phyloP scores from a whole-genome alignment of 768 basidiomycete species.

The Boletus pseudo-olivaceus region DNA sequence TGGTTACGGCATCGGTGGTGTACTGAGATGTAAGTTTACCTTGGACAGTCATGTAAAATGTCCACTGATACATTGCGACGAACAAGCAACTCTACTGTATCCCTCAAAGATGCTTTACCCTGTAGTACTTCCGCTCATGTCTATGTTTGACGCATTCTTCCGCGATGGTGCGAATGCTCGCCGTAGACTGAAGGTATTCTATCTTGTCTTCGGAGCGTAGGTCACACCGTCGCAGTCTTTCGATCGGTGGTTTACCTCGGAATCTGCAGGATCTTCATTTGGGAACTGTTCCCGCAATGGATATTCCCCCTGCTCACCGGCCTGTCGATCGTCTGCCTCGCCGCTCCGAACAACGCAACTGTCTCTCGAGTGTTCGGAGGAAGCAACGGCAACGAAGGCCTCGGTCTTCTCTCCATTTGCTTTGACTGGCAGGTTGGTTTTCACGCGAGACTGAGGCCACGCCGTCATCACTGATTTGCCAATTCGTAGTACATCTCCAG shows the following conservation, averaged over 20 bases:
- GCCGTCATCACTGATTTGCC: not conserved
- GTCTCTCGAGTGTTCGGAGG: constrained; percentile 60
- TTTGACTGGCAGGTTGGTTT: constrained; percentile 56
- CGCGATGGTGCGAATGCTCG: constrained; percentile 36
- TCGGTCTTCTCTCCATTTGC: constrained; percentile 55
- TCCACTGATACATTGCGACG: not conserved
- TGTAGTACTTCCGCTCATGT: constrained; percentile 22
- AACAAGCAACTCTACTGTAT: constrained; percentile 36
- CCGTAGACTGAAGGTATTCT: constrained; percentile 38
- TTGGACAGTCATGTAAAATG: not conserved
- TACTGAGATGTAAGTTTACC: constrained; percentile 41
- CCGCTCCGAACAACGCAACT: constrained; percentile 45
- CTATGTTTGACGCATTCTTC: constrained; percentile 37
- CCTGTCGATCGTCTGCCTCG: constrained; percentile 58
- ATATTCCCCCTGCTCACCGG: constrained; percentile 61
- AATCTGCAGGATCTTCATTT: constrained; percentile 32
- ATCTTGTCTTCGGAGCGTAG: constrained; percentile 27
- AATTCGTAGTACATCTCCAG: constrained; percentile 19
- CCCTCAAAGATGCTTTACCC: constrained; percentile 44
- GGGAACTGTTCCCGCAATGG: constrained; percentile 28
- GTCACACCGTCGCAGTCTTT: constrained; percentile 20
- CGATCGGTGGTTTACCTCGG: not conserved
- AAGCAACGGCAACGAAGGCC: constrained; percentile 58
- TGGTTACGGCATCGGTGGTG: constrained; percentile 56
- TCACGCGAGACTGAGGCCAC: constrained; percentile 6